Percentiles rank a stretch among this genome's conserved stretches.
Evolutionary conservation across 129 eudicot species (phyloP).

Genomic region (Scalesia atractyloides): DNA sequence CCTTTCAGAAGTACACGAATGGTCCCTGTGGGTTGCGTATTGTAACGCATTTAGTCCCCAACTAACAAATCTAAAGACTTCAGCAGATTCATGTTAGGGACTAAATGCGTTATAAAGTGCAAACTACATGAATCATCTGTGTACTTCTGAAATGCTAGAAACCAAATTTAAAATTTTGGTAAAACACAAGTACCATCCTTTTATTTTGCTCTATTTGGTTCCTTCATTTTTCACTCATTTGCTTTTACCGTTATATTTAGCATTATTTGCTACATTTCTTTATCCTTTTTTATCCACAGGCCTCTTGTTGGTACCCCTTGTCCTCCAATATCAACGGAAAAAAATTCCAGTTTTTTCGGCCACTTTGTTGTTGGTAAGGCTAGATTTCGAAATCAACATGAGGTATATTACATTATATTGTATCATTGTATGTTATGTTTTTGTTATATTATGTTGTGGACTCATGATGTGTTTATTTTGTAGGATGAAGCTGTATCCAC

Average conservation of each 20-base stretch:
- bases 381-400: constrained; percentile 50
- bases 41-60: too few relatives aligned
- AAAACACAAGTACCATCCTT: too few relatives aligned
- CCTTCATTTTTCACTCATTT: not conserved
- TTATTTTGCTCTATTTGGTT: too few relatives aligned
- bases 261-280: not conserved
- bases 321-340: constrained; percentile 34
- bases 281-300: constrained; percentile 36
- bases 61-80: too few relatives aligned
- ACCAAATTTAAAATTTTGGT: too few relatives aligned
- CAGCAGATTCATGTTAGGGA: too few relatives aligned
- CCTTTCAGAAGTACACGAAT: too few relatives aligned
- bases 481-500: constrained; percentile 87
- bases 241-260: not conserved
- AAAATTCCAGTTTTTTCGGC: constrained; percentile 53
- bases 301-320: constrained; percentile 61
- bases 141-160: too few relatives aligned
- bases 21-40: too few relatives aligned
- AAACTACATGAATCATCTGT: too few relatives aligned
- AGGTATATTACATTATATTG: constrained; percentile 20
- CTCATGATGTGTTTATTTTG: constrained; percentile 14
- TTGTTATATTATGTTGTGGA: not conserved
- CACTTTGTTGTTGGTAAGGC: constrained; percentile 59
- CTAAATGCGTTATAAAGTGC: too few relatives aligned
- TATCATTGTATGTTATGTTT: not conserved